A percentile compares a stretch with the other conserved stretches of the same genome.
These are phyloP conservation scores for Erythrobasidium yunnanense DNA, from an alignment of 768 basidiomycete species.

Conservation along the genomic window DNA sequence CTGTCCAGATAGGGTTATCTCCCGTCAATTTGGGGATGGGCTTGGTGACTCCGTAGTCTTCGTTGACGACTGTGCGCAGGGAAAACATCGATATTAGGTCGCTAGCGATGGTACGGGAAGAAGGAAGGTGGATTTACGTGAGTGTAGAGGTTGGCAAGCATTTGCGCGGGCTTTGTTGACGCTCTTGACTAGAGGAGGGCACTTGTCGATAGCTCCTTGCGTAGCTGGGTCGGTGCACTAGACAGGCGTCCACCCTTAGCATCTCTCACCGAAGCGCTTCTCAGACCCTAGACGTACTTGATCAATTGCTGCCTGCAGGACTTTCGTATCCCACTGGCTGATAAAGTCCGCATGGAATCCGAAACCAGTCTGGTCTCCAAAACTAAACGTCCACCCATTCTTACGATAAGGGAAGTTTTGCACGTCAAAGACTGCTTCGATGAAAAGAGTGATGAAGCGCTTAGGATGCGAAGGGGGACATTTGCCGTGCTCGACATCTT, in stretches of 20 bases:
- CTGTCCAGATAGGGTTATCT: neutral
- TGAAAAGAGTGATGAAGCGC: neutral
- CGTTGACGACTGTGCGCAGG: neutral
- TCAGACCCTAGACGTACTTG: too few species aligned
- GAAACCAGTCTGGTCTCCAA: neutral
- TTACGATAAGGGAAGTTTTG: neutral
- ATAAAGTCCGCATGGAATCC: neutral
- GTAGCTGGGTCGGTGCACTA: neutral
- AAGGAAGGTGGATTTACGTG: too few species aligned
- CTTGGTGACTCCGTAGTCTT: neutral
- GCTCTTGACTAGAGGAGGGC: neutral
- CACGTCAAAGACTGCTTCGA: neutral
- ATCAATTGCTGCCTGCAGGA: neutral
- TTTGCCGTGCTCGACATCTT: neutral
- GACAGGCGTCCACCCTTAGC: neutral
- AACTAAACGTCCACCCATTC: neutral
- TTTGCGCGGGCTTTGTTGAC: neutral
- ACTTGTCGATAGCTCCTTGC: neutral
- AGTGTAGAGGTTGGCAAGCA: neutral
- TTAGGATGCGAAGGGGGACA: neutral
- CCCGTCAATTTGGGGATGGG: neutral
- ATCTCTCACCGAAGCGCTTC: too few species aligned
- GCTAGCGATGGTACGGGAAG: too few species aligned
- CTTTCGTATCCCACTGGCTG: neutral
- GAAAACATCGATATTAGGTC: too few species aligned